Percentiles rank a stretch among this genome's conserved stretches.
These are phyloP conservation scores for Priceomyces haplophilus DNA, from an alignment of 805 yeast species.

Conservation along the genomic window DNA sequence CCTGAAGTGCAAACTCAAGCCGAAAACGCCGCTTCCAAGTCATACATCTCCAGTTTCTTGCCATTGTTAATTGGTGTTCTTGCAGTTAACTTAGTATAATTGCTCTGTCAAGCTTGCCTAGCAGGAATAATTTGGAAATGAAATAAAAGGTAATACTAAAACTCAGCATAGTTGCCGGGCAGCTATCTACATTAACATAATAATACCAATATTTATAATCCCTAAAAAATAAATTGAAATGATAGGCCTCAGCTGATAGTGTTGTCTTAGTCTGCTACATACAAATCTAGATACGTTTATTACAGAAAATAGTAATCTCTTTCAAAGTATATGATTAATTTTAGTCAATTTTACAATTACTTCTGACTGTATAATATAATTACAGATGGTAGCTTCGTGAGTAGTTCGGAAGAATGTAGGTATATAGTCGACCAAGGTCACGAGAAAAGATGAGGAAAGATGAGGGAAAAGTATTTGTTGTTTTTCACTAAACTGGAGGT, in stretches of 20 bases:
- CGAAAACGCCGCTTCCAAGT: constrained; percentile 3
- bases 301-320: not conserved
- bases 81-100: constrained; percentile 3
- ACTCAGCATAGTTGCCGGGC: constrained; percentile 11
- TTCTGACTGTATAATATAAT: not conserved
- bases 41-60: constrained; percentile 1
- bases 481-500: constrained; percentile 56
- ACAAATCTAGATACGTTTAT: constrained; percentile 2
- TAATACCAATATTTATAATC: constrained; percentile 5
- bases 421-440: too few species aligned
- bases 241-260: constrained; percentile 1
- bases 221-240: constrained; percentile 1
- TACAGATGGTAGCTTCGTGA: not conserved
- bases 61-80: not conserved
- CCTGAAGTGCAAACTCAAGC: constrained; percentile 5
- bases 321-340: too few species aligned
- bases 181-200: constrained; percentile 3
- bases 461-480: too few species aligned
- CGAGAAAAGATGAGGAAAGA: too few species aligned
- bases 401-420: too few species aligned
- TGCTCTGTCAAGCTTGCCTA: not conserved
- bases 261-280: constrained; percentile 4
- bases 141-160: constrained; percentile 3
- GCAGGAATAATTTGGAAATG: not conserved
- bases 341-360: not conserved